Evolutionary conservation across 73 alveolate genomes (phyloP).

Genomic region (Uronychia binucleata): DNA sequence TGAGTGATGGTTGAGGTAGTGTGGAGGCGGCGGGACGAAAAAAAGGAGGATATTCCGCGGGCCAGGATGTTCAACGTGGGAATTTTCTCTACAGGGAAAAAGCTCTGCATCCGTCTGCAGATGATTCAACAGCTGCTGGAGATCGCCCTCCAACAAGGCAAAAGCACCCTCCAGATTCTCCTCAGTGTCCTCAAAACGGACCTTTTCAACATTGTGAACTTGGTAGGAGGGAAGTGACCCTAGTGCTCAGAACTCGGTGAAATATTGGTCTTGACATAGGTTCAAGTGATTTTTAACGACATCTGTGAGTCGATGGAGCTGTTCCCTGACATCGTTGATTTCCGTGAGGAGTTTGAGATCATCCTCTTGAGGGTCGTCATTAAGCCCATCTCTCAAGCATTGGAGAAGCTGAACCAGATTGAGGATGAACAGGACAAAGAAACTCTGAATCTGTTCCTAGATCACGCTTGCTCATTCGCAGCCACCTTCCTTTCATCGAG

Average conservation of each 20-base stretch:
- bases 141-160: not conserved
- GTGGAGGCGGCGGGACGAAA: no score
- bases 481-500: not conserved
- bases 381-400: not conserved
- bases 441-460: not conserved
- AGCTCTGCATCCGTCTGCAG: not conserved
- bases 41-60: not conserved
- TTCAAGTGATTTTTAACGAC: not conserved
- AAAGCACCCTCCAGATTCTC: not conserved
- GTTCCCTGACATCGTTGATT: not conserved
- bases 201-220: not conserved
- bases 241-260: not conserved
- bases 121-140: not conserved
- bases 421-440: not conserved
- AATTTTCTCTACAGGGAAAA: not conserved
- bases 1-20: no score
- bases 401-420: not conserved
- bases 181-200: not conserved
- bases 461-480: not conserved
- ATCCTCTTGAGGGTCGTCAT: not conserved
- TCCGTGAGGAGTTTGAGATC: slow-evolving; percentile 19
- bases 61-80: not conserved
- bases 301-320: not conserved
- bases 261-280: not conserved
- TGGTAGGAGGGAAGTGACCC: not conserved